These are phyloP conservation scores for Arthrinium puccinioides DNA, from an alignment of 2,329 filamentous ascomycete genomes.

Conservation along the genomic window DNA sequence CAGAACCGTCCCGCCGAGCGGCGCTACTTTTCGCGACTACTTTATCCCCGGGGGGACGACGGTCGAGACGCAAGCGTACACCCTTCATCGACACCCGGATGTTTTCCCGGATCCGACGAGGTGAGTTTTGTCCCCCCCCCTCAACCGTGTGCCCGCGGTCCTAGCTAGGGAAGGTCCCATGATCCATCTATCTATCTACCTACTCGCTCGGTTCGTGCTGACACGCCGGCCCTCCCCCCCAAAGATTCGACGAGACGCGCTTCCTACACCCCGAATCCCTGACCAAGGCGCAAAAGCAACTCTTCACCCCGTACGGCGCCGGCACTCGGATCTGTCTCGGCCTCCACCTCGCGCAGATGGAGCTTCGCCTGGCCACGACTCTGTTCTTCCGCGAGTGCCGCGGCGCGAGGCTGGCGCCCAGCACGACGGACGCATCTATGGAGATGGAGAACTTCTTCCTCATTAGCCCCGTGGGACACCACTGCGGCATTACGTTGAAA, in stretches of 20 bases:
- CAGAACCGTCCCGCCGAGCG: conserved; percentile 25
- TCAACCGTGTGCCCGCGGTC: too few species aligned
- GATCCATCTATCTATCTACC: too few species aligned
- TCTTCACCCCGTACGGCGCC: conserved; percentile 43
- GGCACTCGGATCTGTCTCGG: conserved; percentile 46
- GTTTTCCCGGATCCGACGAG: not conserved
- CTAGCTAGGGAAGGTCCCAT: too few species aligned
- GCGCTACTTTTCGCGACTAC: conserved; percentile 26
- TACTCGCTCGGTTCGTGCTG: not conserved
- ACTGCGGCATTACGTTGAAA: not conserved
- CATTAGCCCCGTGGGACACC: not conserved
- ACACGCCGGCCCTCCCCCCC: not conserved
- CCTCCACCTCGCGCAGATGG: conserved; percentile 46
- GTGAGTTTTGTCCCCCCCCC: not conserved
- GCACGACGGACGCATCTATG: conserved; percentile 17
- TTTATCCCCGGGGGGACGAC: conserved; percentile 27
- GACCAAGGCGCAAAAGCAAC: not conserved
- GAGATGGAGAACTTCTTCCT: conserved; percentile 2
- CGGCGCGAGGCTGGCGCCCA: conserved; percentile 13
- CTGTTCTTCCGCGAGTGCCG: conserved; percentile 41
- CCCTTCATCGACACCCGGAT: conserved; percentile 29
- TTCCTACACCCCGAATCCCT: not conserved
- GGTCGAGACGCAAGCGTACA: conserved; percentile 33
- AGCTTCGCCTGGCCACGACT: conserved; percentile 40
- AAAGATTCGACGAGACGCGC: not conserved